Evolutionary conservation across 1,284 basidiomycete genomes (phyloP), one percentile per base, ranked within the genome.

Genomic region (Ceratorhiza oryzae-sativae): DNA sequence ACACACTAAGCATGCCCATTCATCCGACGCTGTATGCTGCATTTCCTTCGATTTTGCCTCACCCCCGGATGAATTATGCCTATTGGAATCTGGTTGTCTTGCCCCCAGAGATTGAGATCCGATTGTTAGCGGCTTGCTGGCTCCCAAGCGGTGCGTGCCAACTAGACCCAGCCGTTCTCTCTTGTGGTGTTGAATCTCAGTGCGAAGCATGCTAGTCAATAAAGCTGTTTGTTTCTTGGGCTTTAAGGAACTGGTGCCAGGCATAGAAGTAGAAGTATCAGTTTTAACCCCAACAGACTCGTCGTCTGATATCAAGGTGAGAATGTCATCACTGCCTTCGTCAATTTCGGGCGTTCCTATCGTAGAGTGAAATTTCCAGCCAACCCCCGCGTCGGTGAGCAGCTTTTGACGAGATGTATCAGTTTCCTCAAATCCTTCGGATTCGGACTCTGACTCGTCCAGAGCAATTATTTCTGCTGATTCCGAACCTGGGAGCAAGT

Each of bases 1-100:
- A 73, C 87, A 88, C 20, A 85, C 81, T 32, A 80, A 76, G 77
- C 87, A 88, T 15, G 77, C 74, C 87, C 87, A 88, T 61, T 68
- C 65, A 23, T 58, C 55, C 34, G 20, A 18, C 15, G 48, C n/a
- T 42, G 34, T 36, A 39, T 6, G 36, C 6, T 39, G 6, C 36
- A 13, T 39, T 6, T 6, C 13, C 36, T 39, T 39, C 13, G 36
- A 6, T 39, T 39, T 13, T 39, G 8, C 36, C 13, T 39, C 36
- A 39, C 8, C 8, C 36, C 36, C 36, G 8, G 13, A 39, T 6
- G 13, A 39, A 39, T 39, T 39, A 39, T 6, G 13, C 8, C 36
- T n/a, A n/a, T n/a, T 39, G 36, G 36, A 39, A 39, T 6, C 36
- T 39, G 36, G 6, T 39, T 13, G 36, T 6, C n/a, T n/a, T 12